These are phyloP conservation scores for Agrocybe pediades DNA, from an alignment of 768 basidiomycete species.

Conservation along the genomic window DNA sequence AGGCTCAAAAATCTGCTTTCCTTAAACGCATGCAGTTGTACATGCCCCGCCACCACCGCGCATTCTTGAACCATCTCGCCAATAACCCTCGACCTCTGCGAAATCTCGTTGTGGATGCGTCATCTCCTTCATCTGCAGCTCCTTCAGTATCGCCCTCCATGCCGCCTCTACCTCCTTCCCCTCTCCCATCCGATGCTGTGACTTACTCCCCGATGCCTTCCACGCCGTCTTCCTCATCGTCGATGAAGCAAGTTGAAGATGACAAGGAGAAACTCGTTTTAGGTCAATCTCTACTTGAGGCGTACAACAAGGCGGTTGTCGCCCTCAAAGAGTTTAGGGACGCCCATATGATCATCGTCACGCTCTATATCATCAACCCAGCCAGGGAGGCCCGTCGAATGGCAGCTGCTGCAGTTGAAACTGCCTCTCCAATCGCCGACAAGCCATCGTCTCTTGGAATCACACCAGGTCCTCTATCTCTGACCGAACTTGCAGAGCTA, in stretches of 20 bases:
- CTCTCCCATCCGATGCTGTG: no score
- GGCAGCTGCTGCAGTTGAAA: conserved; percentile 8
- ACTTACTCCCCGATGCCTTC: no score
- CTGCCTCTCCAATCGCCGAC: no score
- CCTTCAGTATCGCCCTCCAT: no score
- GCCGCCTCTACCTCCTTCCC: no score
- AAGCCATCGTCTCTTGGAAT: not conserved
- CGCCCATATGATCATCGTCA: conserved; percentile 74
- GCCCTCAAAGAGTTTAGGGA: conserved; percentile 77
- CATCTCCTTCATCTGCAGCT: conserved; percentile 6
- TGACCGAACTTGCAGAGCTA: not conserved
- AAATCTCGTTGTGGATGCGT: conserved; percentile 40
- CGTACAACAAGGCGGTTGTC: conserved; percentile 66
- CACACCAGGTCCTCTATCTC: not conserved
- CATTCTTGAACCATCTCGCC: conserved; percentile 72
- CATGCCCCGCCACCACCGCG: conserved; percentile 82
- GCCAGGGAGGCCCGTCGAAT: conserved; percentile 39
- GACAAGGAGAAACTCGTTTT: conserved; percentile 4
- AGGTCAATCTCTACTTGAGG: conserved; percentile 37
- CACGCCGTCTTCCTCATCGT: no score
- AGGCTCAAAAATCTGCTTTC: conserved; percentile 38
- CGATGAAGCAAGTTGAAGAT: no score
- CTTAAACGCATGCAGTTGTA: conserved; percentile 76
- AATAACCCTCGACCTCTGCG: conserved; percentile 63
- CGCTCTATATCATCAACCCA: conserved; percentile 76